phyloP scores from a whole-genome alignment of 257 asterid species.

The Nicotiana paniculata region DNA sequence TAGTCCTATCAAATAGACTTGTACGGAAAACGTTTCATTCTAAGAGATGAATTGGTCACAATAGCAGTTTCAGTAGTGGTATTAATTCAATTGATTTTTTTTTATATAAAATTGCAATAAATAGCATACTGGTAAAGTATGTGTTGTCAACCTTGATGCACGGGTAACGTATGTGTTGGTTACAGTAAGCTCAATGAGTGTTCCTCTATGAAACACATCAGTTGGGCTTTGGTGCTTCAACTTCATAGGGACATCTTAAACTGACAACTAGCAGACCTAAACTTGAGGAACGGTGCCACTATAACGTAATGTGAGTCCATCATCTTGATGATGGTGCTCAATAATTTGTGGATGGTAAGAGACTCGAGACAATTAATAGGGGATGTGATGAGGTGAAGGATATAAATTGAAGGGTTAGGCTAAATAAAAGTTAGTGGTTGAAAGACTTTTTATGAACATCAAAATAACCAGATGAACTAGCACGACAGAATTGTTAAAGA shows the following conservation, averaged over 20 bases:
- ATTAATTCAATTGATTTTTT: neutral
- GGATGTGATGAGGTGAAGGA: slow-evolving; percentile 1
- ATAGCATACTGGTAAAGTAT: neutral
- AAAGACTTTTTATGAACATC: neutral
- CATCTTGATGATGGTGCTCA: neutral
- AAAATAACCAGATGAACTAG: neutral
- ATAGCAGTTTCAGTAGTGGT: neutral
- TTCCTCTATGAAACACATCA: neutral
- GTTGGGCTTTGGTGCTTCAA: neutral
- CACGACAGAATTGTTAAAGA: neutral
- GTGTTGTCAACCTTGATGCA: neutral
- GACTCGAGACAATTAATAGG: neutral
- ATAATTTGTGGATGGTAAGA: neutral
- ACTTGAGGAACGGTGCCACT: neutral
- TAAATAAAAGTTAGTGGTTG: neutral
- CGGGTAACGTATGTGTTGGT: neutral
- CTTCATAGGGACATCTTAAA: neutral
- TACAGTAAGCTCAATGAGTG: neutral
- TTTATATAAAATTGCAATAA: neutral
- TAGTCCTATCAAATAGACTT: neutral
- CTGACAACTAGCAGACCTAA: neutral
- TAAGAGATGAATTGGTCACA: neutral
- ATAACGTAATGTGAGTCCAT: neutral
- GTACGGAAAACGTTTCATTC: neutral
- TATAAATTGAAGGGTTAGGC: neutral